Evolutionary conservation across 768 basidiomycete genomes (phyloP).

Genomic region (Phlegmacium glaucopus): DNA sequence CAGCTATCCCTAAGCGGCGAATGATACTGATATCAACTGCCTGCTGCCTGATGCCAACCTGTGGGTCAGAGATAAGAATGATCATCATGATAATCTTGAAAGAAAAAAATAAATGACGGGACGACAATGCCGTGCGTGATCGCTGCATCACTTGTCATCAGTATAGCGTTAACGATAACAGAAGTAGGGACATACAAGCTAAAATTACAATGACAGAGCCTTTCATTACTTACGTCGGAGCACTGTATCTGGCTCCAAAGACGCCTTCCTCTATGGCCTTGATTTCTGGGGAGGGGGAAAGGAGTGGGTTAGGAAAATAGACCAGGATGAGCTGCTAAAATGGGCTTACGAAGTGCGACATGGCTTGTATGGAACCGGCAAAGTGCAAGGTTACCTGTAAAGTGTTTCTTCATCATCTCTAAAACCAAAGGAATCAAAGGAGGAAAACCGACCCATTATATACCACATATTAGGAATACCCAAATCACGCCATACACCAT

Average conservation of each 20-base stretch:
- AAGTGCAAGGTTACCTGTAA: slow-evolving; percentile 51
- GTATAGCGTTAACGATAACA: no score
- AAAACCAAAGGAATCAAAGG: not conserved
- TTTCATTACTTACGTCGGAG: not conserved
- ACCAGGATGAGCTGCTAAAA: not conserved
- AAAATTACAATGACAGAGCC: no score
- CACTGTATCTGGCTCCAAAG: slow-evolving; percentile 6
- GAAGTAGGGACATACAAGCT: no score
- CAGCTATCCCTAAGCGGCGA: no score
- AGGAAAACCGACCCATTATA: slow-evolving; percentile 44
- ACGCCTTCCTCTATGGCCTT: slow-evolving; percentile 55
- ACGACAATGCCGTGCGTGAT: no score
- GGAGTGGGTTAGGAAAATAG: no score
- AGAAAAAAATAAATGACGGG: no score
- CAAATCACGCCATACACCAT: slow-evolving; percentile 31
- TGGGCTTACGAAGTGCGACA: slow-evolving; percentile 59
- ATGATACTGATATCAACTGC: no score
- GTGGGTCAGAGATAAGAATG: no score
- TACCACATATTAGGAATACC: slow-evolving; percentile 56
- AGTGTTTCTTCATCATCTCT: not conserved
- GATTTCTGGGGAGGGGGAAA: slow-evolving; percentile 47
- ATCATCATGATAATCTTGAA: no score
- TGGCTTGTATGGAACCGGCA: slow-evolving; percentile 69
- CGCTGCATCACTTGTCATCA: no score
- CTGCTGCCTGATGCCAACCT: no score